Conservation (phyloP, 2,329 filamentous ascomycete species). For the Esteya vermicola region DNA sequence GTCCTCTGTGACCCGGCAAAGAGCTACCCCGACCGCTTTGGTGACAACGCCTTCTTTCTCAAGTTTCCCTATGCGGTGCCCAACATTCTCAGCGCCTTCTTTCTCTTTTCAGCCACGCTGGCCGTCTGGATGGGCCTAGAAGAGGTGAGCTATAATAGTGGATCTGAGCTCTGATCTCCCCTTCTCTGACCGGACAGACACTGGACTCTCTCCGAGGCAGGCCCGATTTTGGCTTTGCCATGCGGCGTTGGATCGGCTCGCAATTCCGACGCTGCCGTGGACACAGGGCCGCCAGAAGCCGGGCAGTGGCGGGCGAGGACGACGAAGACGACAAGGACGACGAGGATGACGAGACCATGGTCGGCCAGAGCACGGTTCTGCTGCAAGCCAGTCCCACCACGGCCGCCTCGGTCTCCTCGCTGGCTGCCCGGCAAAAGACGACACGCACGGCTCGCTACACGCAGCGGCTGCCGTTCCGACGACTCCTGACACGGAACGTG, state of each 20-base stretch:
- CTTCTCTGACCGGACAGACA: constrained; percentile 19
- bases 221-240: constrained; percentile 29
- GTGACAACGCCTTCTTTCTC: constrained; percentile 28
- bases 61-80: constrained; percentile 39
- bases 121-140: constrained; percentile 35
- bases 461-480: constrained; percentile 33
- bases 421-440: not conserved
- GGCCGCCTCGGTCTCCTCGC: too few relatives aligned
- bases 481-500: constrained; percentile 42
- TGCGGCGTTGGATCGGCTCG: constrained; percentile 21
- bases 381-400: too few relatives aligned
- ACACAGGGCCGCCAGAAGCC: too few relatives aligned
- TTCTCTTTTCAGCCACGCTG: constrained; percentile 27
- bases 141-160: constrained; percentile 21
- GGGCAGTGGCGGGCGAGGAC: too few relatives aligned
- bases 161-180: not conserved
- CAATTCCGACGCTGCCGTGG: constrained; percentile 12
- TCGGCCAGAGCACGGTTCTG: too few relatives aligned
- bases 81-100: constrained; percentile 35
- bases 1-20: constrained; percentile 29
- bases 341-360: too few relatives aligned
- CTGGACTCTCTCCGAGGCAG: constrained; percentile 28
- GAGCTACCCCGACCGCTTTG: constrained; percentile 30
- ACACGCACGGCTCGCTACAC: constrained; percentile 25
- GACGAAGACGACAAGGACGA: constrained; percentile 1